phyloP scores from a whole-genome alignment of 78 protist species.

The Tieghemostelium lacteum region DNA sequence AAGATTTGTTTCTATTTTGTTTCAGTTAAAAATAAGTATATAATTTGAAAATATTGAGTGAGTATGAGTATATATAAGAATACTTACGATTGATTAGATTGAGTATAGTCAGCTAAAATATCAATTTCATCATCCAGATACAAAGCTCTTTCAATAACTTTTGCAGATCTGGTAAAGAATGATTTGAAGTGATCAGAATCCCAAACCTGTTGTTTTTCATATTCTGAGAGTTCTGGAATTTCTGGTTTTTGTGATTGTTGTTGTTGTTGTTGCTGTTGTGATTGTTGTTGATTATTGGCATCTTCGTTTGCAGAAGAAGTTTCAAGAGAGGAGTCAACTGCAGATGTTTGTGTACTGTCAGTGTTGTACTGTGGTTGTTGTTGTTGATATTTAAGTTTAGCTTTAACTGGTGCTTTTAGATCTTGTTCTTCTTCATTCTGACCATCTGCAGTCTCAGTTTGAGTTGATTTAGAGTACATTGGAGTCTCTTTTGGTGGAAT shows the following conservation, averaged over 20 bases:
- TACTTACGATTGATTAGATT: conserved; percentile 24
- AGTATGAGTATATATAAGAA: not conserved
- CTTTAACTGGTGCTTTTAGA: conserved; percentile 25
- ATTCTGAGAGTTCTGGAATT: conserved; percentile 34
- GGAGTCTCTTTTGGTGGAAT: conserved; percentile 57
- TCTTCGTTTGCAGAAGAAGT: not conserved
- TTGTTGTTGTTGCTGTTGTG: no score
- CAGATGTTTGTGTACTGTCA: not conserved
- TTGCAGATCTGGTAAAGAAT: conserved; percentile 73
- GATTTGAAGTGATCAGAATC: conserved; percentile 53
- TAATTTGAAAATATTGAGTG: not conserved
- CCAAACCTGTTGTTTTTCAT: conserved; percentile 22
- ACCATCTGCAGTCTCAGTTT: not conserved
- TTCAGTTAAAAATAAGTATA: not conserved
- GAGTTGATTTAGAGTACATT: conserved; percentile 42
- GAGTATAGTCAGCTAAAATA: conserved; percentile 77
- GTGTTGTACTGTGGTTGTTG: not conserved
- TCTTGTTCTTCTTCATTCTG: conserved; percentile 10
- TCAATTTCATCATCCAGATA: conserved; percentile 71
- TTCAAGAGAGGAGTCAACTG: not conserved
- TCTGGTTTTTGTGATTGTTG: conserved; percentile 55
- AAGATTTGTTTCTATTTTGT: conserved; percentile 13
- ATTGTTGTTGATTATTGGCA: not conserved
- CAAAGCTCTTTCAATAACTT: conserved; percentile 82
- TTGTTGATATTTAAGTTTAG: conserved; percentile 50